Evolutionary conservation across 108 stramenopile genomes (phyloP), one percentile per base, ranked within the genome.

Genomic region (Nitzschia sp.): DNA sequence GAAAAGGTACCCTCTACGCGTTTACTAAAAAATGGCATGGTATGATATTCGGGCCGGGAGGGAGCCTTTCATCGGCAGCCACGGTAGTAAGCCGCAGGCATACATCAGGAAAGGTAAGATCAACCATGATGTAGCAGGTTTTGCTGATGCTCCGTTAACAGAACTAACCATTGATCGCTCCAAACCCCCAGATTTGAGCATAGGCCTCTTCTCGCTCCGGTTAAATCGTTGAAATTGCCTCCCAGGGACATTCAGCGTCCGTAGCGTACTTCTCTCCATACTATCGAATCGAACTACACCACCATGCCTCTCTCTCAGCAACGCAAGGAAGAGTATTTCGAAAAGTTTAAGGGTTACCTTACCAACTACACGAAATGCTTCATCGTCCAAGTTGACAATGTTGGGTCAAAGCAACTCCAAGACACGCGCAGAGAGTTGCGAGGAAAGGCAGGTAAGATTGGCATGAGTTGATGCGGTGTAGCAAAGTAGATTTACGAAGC

Each of bases 371-470:
- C 76, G 66, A 97, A 96, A 83, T 82, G 90, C 79, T 96, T 99
- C 81, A 45, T 99, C 42, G 97, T 98, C 46, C 78, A 80, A 59
- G 96, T 97, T 62, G 97, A 99, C 90, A 99, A 99, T 78, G 99
- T 99, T 36, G 99, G 98, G 55, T 98, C 97, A 72, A 91, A 84
- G 84, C 99, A 99, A 87, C 87, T 99, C 72, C 96, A 98, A 64
- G 61, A 88, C 58, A 96, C 96, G 68, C 94, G 98, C 63, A 75
- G 76, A 49, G 89, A 72, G 30, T 96, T 99, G 34, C 96, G 97
- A 74, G 97, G 96, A 64, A 80, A 78, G 66, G 98, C 97, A 57
- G n/a, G n/a, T n/a, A n/a, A n/a, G n/a, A n/a, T n/a, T n/a, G n/a
- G n/a, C 92, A 92, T 45, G 74, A 97, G 45, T 92, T 98, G 77